Conservation (phyloP, 208 protist species). For the Leishmania arabica region DNA sequence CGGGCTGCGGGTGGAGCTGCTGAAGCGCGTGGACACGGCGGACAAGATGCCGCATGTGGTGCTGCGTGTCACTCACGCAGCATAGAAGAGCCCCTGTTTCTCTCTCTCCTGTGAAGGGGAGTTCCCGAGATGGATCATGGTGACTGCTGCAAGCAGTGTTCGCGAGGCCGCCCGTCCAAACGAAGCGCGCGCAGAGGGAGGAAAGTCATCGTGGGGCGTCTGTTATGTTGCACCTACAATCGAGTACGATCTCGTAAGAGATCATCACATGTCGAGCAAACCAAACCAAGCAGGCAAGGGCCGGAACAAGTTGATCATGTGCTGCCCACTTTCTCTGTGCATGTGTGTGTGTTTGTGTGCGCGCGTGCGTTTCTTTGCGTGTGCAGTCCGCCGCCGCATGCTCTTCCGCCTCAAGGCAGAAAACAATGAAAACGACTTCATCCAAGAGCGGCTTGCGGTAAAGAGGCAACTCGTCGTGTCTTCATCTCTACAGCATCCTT, state of each 20-base stretch:
- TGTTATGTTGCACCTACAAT: background rate
- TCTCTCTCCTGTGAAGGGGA: background rate
- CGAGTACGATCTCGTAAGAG: no score
- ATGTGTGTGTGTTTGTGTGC: background rate
- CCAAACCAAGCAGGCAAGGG: no score
- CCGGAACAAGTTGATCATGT: no score
- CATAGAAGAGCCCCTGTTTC: background rate
- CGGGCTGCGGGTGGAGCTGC: slow-evolving; percentile 44
- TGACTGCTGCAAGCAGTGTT: background rate
- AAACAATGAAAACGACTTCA: background rate
- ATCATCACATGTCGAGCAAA: no score
- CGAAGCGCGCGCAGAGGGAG: background rate
- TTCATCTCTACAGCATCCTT: background rate
- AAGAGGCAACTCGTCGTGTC: background rate
- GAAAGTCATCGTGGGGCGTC: background rate
- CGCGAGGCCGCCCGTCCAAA: background rate
- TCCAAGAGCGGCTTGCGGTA: background rate
- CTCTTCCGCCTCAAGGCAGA: background rate
- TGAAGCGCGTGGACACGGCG: slow-evolving; percentile 44
- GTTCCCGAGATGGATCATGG: background rate
- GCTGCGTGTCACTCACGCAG: slow-evolving; percentile 38
- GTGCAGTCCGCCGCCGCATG: background rate
- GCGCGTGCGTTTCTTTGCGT: background rate
- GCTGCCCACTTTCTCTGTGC: background rate
- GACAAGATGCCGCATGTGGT: slow-evolving; percentile 76